Conservation (phyloP, 2,329 filamentous ascomycete species). For the Botryosphaeria dothidea region DNA sequence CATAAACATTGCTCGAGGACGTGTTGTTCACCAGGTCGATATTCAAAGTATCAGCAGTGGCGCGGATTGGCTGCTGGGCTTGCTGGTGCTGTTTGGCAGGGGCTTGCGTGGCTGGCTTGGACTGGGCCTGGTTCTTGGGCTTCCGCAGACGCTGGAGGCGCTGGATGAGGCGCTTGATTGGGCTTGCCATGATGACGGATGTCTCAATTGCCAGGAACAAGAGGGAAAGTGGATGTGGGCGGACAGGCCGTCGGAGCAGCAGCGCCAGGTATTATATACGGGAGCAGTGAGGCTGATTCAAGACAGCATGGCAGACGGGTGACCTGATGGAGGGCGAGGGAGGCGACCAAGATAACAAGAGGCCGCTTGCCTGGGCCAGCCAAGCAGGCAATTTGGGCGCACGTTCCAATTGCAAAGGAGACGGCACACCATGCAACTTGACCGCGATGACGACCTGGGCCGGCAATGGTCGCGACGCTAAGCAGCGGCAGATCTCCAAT, state of each 20-base stretch:
- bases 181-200: background rate
- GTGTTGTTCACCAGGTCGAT: constrained; percentile 69
- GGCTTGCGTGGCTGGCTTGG: background rate
- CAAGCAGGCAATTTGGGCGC: background rate
- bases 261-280: background rate
- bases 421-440: background rate
- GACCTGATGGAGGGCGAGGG: background rate
- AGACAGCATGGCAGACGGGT: background rate
- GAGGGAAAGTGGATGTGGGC: background rate
- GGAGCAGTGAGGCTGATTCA: background rate
- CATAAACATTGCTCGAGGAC: constrained; percentile 60
- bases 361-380: background rate
- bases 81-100: background rate
- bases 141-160: constrained; percentile 10
- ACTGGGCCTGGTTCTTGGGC: background rate
- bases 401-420: background rate
- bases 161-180: constrained; percentile 1
- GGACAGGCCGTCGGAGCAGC: background rate
- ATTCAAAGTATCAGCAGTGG: constrained; percentile 48
- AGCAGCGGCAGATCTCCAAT: constrained; percentile 9
- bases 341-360: background rate
- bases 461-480: background rate
- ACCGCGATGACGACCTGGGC: background rate
- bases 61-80: background rate
- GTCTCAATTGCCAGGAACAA: background rate